These are phyloP conservation scores for Cladorrhinum sp. DNA, from an alignment of 2,329 filamentous ascomycete species.

Conservation along the genomic window DNA sequence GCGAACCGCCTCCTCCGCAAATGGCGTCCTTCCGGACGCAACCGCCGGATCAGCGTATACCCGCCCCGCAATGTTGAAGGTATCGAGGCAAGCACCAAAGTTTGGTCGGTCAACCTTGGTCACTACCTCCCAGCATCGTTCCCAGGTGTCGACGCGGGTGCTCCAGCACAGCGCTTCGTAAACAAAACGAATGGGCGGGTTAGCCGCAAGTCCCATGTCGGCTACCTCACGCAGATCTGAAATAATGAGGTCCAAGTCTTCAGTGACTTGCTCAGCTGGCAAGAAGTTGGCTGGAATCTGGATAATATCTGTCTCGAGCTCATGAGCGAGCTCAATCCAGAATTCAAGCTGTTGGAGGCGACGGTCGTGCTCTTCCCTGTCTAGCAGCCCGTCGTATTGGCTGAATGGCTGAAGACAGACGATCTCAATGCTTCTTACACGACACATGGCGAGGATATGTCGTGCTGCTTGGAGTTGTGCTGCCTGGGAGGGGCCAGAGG, in stretches of 20 bases:
- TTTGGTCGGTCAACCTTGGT: constrained; percentile 63
- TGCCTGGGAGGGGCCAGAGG: constrained; percentile 20
- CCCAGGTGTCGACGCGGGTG: constrained; percentile 68
- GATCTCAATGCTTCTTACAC: constrained; percentile 52
- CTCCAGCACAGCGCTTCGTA: constrained; percentile 75
- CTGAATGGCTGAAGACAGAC: constrained; percentile 73
- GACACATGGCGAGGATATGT: constrained; percentile 56
- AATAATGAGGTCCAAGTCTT: constrained; percentile 54
- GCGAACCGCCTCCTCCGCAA: constrained; percentile 54
- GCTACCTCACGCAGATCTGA: constrained; percentile 63
- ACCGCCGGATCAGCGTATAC: constrained; percentile 67
- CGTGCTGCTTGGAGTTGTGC: constrained; percentile 52
- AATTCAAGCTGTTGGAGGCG: constrained; percentile 61
- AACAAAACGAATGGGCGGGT: constrained; percentile 61
- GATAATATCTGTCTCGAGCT: constrained; percentile 67
- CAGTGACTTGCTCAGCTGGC: constrained; percentile 41
- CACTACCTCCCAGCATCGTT: constrained; percentile 67
- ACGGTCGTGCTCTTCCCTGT: constrained; percentile 55
- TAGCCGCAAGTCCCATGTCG: constrained; percentile 59
- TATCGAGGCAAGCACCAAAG: constrained; percentile 75
- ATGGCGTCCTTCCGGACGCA: constrained; percentile 46
- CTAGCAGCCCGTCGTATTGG: constrained; percentile 71
- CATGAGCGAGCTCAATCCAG: constrained; percentile 66
- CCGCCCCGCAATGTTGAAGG: constrained; percentile 71
- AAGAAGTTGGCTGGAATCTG: constrained; percentile 73